phyloP scores from a whole-genome alignment of 192 early-diverging fungal species.

The Gonapodya sp. region DNA sequence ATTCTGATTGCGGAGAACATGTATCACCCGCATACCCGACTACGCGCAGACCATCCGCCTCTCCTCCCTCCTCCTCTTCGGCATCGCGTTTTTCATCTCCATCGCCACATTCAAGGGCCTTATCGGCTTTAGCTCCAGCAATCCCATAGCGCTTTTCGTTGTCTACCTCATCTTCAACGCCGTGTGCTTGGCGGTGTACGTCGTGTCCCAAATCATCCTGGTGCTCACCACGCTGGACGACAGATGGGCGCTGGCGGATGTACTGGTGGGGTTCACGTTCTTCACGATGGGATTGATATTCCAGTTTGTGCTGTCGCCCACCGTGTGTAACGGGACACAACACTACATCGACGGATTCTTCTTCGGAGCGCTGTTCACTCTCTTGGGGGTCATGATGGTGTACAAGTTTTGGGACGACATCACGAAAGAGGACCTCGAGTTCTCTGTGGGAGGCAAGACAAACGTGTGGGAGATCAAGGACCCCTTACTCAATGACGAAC shows the following conservation, averaged over 20 bases:
- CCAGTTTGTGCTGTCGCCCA: conserved; percentile 65
- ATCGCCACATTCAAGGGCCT: conserved; percentile 72
- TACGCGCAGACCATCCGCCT: conserved; percentile 65
- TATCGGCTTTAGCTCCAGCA: conserved; percentile 44
- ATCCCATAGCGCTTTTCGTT: conserved; percentile 70
- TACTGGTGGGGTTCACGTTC: conserved; percentile 78
- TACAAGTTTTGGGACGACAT: conserved; percentile 99
- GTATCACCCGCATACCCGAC: not conserved
- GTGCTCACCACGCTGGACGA: conserved; percentile 92
- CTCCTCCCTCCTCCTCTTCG: conserved; percentile 70
- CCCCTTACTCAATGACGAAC: conserved; percentile 41
- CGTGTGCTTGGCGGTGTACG: conserved; percentile 72
- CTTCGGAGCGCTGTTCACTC: conserved; percentile 82
- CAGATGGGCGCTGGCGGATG: conserved; percentile 91
- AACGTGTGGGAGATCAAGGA: conserved; percentile 81
- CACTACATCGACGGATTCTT: conserved; percentile 97
- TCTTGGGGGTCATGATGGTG: conserved; percentile 96
- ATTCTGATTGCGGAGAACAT: too few relatives aligned
- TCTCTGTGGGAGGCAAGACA: conserved; percentile 71
- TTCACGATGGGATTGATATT: conserved; percentile 77
- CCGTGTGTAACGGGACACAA: conserved; percentile 78
- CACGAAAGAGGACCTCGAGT: conserved; percentile 97
- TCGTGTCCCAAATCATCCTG: conserved; percentile 82
- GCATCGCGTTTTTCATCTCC: conserved; percentile 63
- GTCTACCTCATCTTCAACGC: conserved; percentile 83